Base-by-base conservation (phyloP, 306 rosid species). In the Aeschynomene evenia region DNA sequence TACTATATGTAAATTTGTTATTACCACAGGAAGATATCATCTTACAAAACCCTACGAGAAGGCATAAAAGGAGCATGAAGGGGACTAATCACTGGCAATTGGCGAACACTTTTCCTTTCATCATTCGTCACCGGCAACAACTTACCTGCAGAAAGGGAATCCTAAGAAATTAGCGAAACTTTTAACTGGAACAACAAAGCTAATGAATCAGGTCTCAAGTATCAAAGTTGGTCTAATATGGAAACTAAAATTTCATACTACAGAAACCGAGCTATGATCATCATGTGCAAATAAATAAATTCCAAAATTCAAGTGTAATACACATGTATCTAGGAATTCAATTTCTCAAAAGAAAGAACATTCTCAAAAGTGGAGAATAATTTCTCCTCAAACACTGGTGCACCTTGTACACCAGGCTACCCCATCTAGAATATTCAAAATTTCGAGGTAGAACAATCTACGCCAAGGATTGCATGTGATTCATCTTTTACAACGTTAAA, bases 71-170 rank as follows among this genome's bases (percentile, higher is more conserved):
- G 48, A 58, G 73, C 49, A n/a, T 31, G 71, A 40, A 67, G 68
- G 21, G 11, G 28, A 2, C 16, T 52, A 70, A 49, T 66, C 42
- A 19, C 80, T 37, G 58, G 80, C 31, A 28, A 28, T 28, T 28
- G 31, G 31, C 31, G 68, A 48, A 77, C 37, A 46, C 55, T 78
- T 71, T n/a, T 31, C 63, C 53, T 34, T 77, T 73, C 76, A 75
- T 52, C 55, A 69, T 79, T 82, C 83, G 81, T 52, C 72, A 29
- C 62, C 55, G 29, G 74, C 79, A 52, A 78, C 63, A 73, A 61
- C 68, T 51, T 53, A 74, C 89, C 91, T 86, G 83, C 67, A 46
- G 49, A 72, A 77, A 28, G 54, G 56, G 70, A 16, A 12, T 3
- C 52, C 71, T 21, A 57, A 60, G 42, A 49, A 23, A 63, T 50